These are phyloP conservation scores for Sporothrix luriei DNA, from an alignment of 2,329 filamentous ascomycete species.

Conservation along the genomic window DNA sequence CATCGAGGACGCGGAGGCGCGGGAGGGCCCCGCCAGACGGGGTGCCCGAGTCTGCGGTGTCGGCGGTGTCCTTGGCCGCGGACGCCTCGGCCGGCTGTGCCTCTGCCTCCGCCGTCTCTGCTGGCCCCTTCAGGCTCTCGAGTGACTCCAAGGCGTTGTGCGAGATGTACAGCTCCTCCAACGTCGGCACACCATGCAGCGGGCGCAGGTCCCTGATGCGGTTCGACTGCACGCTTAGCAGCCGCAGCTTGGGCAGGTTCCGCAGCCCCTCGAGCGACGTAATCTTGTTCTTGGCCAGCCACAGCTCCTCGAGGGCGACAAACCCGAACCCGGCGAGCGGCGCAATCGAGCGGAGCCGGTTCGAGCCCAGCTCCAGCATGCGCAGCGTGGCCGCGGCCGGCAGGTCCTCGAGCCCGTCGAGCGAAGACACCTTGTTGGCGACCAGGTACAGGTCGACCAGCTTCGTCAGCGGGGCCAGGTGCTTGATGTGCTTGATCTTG, in stretches of 20 bases:
- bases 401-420: constrained; percentile 80
- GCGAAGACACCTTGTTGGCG: constrained; percentile 87
- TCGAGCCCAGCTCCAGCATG: constrained; percentile 89
- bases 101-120: constrained; percentile 36
- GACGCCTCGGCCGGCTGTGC: not conserved
- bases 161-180: constrained; percentile 83
- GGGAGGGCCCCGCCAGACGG: not conserved
- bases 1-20: constrained; percentile 77
- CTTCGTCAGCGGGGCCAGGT: constrained; percentile 73
- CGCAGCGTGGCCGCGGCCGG: constrained; percentile 56
- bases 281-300: constrained; percentile 48
- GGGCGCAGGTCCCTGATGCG: constrained; percentile 78
- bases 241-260: constrained; percentile 75
- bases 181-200: constrained; percentile 56
- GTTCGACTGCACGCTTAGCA: constrained; percentile 95
- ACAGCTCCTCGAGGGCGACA: constrained; percentile 83
- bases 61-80: not conserved
- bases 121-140: constrained; percentile 58
- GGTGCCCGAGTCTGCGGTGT: not conserved
- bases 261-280: constrained; percentile 43
- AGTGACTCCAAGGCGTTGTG: constrained; percentile 87
- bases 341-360: constrained; percentile 71
- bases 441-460: constrained; percentile 88
- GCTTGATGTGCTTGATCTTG: constrained; percentile 98
- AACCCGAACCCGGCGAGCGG: constrained; percentile 83